Percentiles rank a stretch among this genome's conserved stretches.
Evolutionary conservation across 768 basidiomycete species (phyloP).

Genomic region (Hypsizygus marmoreus): DNA sequence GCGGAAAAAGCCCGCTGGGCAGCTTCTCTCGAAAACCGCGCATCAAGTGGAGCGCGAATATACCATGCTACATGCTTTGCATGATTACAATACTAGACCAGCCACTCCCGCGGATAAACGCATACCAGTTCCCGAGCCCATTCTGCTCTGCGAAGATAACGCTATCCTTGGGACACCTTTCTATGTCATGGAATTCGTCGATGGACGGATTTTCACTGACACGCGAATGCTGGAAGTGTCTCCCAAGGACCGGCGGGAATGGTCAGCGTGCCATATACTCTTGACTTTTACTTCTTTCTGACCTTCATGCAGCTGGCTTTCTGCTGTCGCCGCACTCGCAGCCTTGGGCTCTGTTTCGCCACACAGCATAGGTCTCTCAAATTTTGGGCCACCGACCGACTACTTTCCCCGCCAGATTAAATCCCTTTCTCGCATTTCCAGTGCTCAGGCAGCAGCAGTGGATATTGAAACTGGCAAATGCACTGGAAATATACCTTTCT

Average conservation of each 20-base stretch:
- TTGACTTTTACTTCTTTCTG: background rate
- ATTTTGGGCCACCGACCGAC: slow-evolving; percentile 70
- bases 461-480: slow-evolving; percentile 64
- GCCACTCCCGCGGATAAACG: slow-evolving; percentile 48
- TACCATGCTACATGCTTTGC: slow-evolving; percentile 73
- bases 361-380: slow-evolving; percentile 61
- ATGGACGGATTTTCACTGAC: slow-evolving; percentile 94
- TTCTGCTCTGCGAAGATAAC: slow-evolving; percentile 78
- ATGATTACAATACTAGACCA: slow-evolving; percentile 66
- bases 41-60: slow-evolving; percentile 97
- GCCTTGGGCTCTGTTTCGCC: slow-evolving; percentile 68
- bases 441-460: slow-evolving; percentile 68
- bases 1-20: slow-evolving; percentile 90
- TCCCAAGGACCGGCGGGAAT: slow-evolving; percentile 63
- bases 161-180: slow-evolving; percentile 85
- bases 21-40: slow-evolving; percentile 86
- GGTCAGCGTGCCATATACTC: slow-evolving; percentile 39
- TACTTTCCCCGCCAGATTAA: slow-evolving; percentile 96
- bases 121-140: slow-evolving; percentile 86
- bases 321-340: slow-evolving; percentile 71
- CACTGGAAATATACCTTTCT: slow-evolving; percentile 74
- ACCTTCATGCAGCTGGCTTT: slow-evolving; percentile 66
- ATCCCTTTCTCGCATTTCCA: slow-evolving; percentile 79
- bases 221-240: slow-evolving; percentile 70
- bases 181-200: slow-evolving; percentile 95